Conservation (phyloP, 2,329 filamentous ascomycete species). For the Alternaria arbusti region DNA sequence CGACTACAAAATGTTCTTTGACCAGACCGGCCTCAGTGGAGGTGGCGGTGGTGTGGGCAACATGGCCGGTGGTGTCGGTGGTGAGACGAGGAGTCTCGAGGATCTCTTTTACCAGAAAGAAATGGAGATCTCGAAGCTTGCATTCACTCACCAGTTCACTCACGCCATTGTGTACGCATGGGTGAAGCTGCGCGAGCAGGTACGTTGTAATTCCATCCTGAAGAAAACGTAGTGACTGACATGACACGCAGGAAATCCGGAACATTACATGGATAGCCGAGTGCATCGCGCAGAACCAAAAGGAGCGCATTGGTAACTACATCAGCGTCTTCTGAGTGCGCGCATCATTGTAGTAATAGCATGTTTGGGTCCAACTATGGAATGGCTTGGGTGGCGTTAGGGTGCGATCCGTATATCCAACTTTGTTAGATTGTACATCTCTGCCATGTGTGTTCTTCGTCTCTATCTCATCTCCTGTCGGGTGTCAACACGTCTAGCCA, state of each 20-base stretch:
- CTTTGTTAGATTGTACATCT: constrained; percentile 27
- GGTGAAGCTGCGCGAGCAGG: constrained; percentile 97
- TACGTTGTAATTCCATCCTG: constrained; percentile 55
- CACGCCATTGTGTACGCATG: constrained; percentile 95
- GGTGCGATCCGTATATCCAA: constrained; percentile 41
- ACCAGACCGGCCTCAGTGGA: constrained; percentile 81
- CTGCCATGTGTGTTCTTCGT: background rate
- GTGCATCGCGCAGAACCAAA: constrained; percentile 99
- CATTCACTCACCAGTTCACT: constrained; percentile 95
- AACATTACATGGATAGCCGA: constrained; percentile 99
- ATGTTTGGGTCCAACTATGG: constrained; percentile 35
- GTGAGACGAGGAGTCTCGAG: constrained; percentile 88
- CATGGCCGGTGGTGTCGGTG: constrained; percentile 79
- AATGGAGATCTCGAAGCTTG: constrained; percentile 96
- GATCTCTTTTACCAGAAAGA: constrained; percentile 99
- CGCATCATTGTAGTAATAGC: constrained; percentile 29
- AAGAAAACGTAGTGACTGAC: constrained; percentile 19
- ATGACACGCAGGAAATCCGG: constrained; percentile 79
- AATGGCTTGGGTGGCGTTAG: constrained; percentile 37
- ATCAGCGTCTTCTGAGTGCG: constrained; percentile 80
- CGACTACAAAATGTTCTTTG: constrained; percentile 96
- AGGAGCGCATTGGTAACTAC: constrained; percentile 98
- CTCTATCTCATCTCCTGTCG: background rate
- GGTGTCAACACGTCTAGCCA: background rate
- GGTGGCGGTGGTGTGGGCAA: constrained; percentile 78